These are phyloP conservation scores for Delitschia confertaspora DNA, from an alignment of 495 filamentous ascomycete species.

Conservation along the genomic window DNA sequence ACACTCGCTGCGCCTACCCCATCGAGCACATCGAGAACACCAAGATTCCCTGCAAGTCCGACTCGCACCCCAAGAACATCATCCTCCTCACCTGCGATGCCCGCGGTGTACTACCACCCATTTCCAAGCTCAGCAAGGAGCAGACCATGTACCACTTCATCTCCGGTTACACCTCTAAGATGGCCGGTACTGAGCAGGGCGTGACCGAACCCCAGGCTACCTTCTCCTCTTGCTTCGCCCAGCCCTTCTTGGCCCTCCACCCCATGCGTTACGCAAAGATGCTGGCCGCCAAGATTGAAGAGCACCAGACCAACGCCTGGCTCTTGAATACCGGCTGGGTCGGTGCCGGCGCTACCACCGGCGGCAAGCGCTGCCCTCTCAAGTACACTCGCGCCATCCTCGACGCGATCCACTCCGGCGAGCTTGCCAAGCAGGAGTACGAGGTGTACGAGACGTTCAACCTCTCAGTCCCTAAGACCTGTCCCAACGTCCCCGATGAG, in stretches of 20 bases:
- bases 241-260: slow-evolving; percentile 97
- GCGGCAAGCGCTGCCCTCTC: slow-evolving; percentile 95
- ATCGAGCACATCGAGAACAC: slow-evolving; percentile 98
- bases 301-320: slow-evolving; percentile 96
- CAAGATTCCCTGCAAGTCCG: slow-evolving; percentile 87
- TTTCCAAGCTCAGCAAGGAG: slow-evolving; percentile 89
- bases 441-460: slow-evolving; percentile 97
- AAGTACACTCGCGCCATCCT: slow-evolving; percentile 99
- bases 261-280: slow-evolving; percentile 98
- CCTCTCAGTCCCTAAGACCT: slow-evolving; percentile 79
- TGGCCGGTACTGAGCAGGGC: slow-evolving; percentile 97
- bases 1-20: slow-evolving; percentile 96
- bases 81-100: slow-evolving; percentile 97
- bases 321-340: slow-evolving; percentile 99
- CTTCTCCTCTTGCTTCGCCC: slow-evolving; percentile 98
- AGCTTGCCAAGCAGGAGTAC: slow-evolving; percentile 83
- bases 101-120: slow-evolving; percentile 91
- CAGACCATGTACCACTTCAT: slow-evolving; percentile 99
- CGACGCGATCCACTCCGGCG: slow-evolving; percentile 92
- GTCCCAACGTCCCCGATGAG: slow-evolving; percentile 77
- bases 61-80: slow-evolving; percentile 91
- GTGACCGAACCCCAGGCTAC: slow-evolving; percentile 94
- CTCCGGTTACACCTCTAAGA: slow-evolving; percentile 98
- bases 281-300: slow-evolving; percentile 93
- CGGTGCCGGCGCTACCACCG: slow-evolving; percentile 86